A percentile compares a stretch with the other conserved stretches of the same genome.
Conservation (phyloP, 257 asterid species). For the Nicotiana tomentosiformis region DNA sequence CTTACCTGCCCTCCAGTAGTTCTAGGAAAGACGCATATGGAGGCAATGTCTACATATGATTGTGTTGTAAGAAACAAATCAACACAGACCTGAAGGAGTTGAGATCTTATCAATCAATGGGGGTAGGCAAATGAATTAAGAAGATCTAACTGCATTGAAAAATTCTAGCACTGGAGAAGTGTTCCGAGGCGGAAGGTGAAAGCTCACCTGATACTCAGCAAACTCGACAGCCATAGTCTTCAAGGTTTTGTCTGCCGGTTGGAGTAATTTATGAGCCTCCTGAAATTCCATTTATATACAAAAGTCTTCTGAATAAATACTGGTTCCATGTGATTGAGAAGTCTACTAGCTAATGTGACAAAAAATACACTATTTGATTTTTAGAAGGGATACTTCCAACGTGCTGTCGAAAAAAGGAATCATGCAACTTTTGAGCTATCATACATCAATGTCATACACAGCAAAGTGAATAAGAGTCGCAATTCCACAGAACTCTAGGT, state of each 20-base stretch:
- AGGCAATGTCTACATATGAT: slow-evolving; percentile 84
- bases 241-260: slow-evolving; percentile 78
- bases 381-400: not conserved
- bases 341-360: not conserved
- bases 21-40: slow-evolving; percentile 82
- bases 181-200: not conserved
- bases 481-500: too few species aligned
- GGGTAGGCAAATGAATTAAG: not conserved
- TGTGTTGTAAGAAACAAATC: slow-evolving; percentile 92
- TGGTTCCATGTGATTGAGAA: not conserved
- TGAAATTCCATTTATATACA: slow-evolving; percentile 33
- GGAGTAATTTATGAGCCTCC: slow-evolving; percentile 94
- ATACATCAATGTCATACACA: not conserved
- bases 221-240: slow-evolving; percentile 92
- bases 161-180: not conserved
- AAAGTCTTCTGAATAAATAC: not conserved
- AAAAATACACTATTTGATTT: not conserved
- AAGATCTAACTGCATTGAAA: not conserved
- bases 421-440: not conserved
- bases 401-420: not conserved
- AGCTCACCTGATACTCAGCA: slow-evolving; percentile 90
- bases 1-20: slow-evolving; percentile 96
- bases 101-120: slow-evolving; percentile 14
- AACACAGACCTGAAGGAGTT: slow-evolving; percentile 71
- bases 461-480: too few species aligned